These are phyloP conservation scores for Neonectria neomacrospora DNA, from an alignment of 2,329 filamentous ascomycete species.

Conservation along the genomic window DNA sequence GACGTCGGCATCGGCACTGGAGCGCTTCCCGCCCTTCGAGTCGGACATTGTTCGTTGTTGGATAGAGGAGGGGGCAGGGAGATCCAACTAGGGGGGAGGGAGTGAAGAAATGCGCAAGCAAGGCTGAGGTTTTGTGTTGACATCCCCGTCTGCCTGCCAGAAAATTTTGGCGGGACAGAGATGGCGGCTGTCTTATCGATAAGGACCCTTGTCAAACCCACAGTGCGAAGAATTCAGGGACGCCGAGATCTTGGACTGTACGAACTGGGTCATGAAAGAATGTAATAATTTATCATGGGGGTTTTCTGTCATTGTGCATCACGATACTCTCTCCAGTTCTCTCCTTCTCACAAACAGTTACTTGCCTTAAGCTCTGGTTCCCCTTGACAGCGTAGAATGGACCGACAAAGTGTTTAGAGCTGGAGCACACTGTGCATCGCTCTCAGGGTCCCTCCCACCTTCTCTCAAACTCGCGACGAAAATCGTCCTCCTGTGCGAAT, in stretches of 20 bases:
- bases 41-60: constrained; percentile 53
- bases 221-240: constrained; percentile 27
- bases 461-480: constrained; percentile 20
- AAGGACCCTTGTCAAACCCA: constrained; percentile 34
- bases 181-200: constrained; percentile 48
- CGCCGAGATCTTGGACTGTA: constrained; percentile 5
- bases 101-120: constrained; percentile 30
- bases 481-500: constrained; percentile 23
- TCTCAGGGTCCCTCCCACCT: constrained; percentile 23
- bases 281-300: neutral
- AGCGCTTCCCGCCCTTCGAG: constrained; percentile 54
- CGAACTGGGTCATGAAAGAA: neutral
- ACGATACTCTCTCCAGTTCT: neutral
- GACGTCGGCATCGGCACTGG: constrained; percentile 57
- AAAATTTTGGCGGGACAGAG: constrained; percentile 47
- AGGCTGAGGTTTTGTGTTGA: constrained; percentile 41
- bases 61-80: constrained; percentile 13
- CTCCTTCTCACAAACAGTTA: no score
- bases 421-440: constrained; percentile 23
- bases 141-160: constrained; percentile 33
- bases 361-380: neutral
- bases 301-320: neutral
- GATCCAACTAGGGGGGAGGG: constrained; percentile 12
- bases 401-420: constrained; percentile 11
- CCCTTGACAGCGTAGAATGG: neutral